Evolutionary conservation across 805 yeast species (phyloP).

Genomic region (Candida pini): DNA sequence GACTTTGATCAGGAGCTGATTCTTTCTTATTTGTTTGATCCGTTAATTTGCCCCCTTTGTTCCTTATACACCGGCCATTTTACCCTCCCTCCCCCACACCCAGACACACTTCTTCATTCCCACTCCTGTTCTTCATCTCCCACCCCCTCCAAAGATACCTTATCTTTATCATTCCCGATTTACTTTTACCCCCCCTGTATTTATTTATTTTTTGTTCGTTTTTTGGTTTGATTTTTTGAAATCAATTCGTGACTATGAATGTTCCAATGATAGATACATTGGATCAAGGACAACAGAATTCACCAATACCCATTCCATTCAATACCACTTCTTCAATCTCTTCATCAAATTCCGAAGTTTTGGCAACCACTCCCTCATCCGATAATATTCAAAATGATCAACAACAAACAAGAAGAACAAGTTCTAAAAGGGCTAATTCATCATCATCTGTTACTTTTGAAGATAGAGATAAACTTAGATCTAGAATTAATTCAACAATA

Average conservation of each 20-base stretch:
- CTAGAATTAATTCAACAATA: slow-evolving; percentile 18
- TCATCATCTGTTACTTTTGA: slow-evolving; percentile 26
- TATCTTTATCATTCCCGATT: too few species aligned
- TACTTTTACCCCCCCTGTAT: too few species aligned
- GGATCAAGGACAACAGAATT: slow-evolving; percentile 1
- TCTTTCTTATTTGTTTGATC: too few species aligned
- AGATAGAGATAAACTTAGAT: slow-evolving; percentile 22
- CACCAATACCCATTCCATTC: background rate
- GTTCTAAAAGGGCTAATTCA: slow-evolving; percentile 25
- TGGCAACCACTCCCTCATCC: background rate
- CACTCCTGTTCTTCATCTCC: too few species aligned
- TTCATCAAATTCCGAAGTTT: background rate
- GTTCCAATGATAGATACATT: slow-evolving; percentile 2
- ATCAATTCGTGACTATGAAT: too few species aligned
- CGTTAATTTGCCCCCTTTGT: too few species aligned
- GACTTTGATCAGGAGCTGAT: background rate
- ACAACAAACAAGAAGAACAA: slow-evolving; percentile 10
- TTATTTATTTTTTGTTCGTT: background rate
- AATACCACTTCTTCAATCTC: background rate
- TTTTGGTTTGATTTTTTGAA: background rate
- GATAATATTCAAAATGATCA: background rate
- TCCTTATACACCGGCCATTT: too few species aligned
- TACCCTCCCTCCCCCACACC: too few species aligned
- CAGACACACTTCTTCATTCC: too few species aligned
- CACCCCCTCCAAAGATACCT: too few species aligned